Evolutionary conservation across 345 rosid genomes (phyloP).

Genomic region (Viola odorata): DNA sequence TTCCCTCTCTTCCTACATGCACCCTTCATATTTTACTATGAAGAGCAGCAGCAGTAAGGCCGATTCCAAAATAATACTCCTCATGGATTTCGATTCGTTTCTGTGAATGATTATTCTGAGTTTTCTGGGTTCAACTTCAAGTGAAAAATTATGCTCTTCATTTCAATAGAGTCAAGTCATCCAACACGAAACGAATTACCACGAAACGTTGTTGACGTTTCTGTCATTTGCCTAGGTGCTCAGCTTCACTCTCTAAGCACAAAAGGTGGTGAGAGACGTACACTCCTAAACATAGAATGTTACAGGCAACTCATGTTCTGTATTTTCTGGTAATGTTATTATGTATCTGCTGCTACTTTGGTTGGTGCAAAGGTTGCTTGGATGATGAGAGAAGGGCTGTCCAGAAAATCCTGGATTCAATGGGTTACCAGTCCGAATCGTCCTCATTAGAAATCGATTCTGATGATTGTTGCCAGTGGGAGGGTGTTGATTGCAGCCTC

Average conservation of each 20-base stretch:
- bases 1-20: conserved; percentile 15
- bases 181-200: too few relatives aligned
- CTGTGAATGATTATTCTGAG: not conserved
- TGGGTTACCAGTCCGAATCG: not conserved
- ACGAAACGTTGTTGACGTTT: too few relatives aligned
- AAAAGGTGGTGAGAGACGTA: too few relatives aligned
- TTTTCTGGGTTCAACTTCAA: not conserved
- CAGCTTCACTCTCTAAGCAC: too few relatives aligned
- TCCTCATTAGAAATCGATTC: not conserved
- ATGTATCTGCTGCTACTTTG: conserved; percentile 1
- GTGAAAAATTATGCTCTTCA: too few relatives aligned
- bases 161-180: too few relatives aligned
- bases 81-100: not conserved
- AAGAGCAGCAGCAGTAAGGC: not conserved
- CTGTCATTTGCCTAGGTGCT: too few relatives aligned
- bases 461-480: conserved; percentile 17
- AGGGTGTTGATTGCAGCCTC: conserved; percentile 11
- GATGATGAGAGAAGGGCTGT: conserved; percentile 14
- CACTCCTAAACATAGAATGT: too few relatives aligned
- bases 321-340: not conserved
- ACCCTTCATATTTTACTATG: not conserved
- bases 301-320: too few relatives aligned
- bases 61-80: not conserved
- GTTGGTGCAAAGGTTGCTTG: conserved; percentile 10
- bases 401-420: conserved; percentile 9